Percentiles rank a stretch among this genome's conserved stretches.
These are phyloP conservation scores for Neltuma alba DNA, from an alignment of 306 rosid species.

Conservation along the genomic window DNA sequence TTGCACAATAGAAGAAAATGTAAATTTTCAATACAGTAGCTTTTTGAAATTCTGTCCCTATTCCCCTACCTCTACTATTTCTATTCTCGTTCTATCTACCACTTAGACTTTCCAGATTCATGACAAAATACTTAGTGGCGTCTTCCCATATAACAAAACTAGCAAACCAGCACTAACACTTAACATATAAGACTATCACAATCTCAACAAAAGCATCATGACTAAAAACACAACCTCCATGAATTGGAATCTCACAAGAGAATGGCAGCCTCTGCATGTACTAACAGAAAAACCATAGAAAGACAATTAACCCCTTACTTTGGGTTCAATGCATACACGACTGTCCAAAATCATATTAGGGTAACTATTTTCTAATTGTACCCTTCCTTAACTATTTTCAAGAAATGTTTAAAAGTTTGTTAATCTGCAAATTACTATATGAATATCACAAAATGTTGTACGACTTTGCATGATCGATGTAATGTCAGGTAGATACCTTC, in stretches of 20 bases:
- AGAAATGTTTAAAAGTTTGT: neutral
- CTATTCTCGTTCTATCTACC: neutral
- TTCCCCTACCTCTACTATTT: neutral
- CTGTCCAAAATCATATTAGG: neutral
- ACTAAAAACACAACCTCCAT: too few relatives aligned
- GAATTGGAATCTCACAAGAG: neutral
- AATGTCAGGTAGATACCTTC: conserved; percentile 67
- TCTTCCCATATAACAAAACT: neutral
- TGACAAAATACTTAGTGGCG: neutral
- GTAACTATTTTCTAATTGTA: neutral
- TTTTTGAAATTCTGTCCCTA: neutral
- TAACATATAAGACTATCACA: too few relatives aligned
- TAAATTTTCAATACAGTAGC: too few relatives aligned
- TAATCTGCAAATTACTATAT: conserved; percentile 28
- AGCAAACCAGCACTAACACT: neutral
- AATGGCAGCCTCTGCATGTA: neutral
- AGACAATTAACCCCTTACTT: neutral
- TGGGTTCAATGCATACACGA: neutral
- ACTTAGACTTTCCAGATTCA: neutral
- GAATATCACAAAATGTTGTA: conserved; percentile 7
- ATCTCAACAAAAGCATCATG: too few relatives aligned
- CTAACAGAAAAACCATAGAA: neutral
- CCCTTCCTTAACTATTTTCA: neutral
- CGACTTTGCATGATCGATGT: conserved; percentile 3
- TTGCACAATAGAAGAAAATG: too few relatives aligned